A percentile compares a stretch with the other conserved stretches of the same genome.
Evolutionary conservation across 225 moss, liverwort and hornwort species (phyloP).

Genomic region (Neckera pumila): DNA sequence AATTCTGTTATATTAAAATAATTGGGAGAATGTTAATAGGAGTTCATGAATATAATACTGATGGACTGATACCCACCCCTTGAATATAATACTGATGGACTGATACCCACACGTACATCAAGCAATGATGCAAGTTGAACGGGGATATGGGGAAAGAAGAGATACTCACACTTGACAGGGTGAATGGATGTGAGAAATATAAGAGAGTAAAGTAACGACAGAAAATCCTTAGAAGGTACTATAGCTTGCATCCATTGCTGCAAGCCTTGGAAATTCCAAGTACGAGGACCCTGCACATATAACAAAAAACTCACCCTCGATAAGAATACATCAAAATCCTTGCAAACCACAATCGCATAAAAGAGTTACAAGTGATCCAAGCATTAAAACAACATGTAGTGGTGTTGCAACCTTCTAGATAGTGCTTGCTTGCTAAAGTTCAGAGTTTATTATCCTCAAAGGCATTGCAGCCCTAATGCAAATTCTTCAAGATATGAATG

Average conservation of each 20-base stretch:
- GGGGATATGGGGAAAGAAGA: background rate
- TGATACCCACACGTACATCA: background rate
- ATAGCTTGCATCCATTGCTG: constrained; percentile 76
- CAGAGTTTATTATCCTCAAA: background rate
- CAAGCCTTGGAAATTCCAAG: constrained; percentile 65
- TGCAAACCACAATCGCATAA: background rate
- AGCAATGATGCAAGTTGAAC: background rate
- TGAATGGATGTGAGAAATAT: constrained; percentile 54
- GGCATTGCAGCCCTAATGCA: background rate
- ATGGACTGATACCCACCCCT: background rate
- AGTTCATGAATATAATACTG: background rate
- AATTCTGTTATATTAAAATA: background rate
- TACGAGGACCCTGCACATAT: constrained; percentile 47
- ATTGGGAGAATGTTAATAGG: background rate
- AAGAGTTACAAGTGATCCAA: background rate
- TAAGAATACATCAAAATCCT: background rate
- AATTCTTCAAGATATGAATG: background rate
- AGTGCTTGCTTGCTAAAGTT: background rate
- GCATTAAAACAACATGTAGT: background rate
- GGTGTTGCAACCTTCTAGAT: background rate
- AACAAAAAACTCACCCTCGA: background rate
- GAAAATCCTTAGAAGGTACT: constrained; percentile 54
- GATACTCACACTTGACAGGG: constrained; percentile 68
- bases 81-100: background rate
- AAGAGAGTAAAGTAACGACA: constrained; percentile 63